Evolutionary conservation across 108 stramenopile genomes (phyloP).

Genomic region (Aurantiochytrium sp.): DNA sequence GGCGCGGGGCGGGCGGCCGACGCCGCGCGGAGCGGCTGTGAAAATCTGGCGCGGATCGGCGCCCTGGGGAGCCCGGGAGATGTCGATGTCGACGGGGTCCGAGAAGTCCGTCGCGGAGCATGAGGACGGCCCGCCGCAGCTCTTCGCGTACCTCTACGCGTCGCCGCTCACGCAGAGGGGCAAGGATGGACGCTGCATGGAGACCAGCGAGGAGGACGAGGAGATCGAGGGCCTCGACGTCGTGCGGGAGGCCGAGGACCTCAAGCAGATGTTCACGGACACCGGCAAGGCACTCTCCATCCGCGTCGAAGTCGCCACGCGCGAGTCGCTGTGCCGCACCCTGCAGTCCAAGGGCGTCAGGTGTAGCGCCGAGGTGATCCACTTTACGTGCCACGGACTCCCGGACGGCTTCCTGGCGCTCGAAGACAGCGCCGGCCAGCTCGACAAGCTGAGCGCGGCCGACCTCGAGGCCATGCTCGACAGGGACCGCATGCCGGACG

Average conservation of each 20-base stretch:
- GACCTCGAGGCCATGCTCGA: slow-evolving; percentile 12
- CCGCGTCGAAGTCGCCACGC: background rate
- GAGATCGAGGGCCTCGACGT: background rate
- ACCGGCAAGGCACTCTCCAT: background rate
- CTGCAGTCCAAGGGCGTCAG: background rate
- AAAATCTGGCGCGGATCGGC: too few species aligned
- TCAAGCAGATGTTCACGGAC: background rate
- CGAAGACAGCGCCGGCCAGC: background rate
- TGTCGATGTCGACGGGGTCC: too few species aligned
- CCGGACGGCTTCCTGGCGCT: background rate
- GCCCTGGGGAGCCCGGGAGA: too few species aligned
- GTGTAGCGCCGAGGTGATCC: background rate
- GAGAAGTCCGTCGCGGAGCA: too few species aligned
- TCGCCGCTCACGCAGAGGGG: slow-evolving; percentile 6
- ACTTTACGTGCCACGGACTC: slow-evolving; percentile 11
- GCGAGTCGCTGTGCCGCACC: background rate
- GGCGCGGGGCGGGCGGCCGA: too few species aligned
- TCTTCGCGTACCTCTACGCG: slow-evolving; percentile 7
- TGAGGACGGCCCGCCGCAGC: background rate
- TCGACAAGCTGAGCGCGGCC: background rate
- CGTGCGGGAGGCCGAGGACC: background rate
- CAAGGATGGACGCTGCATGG: background rate
- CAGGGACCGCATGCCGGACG: background rate
- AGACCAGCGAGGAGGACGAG: background rate
- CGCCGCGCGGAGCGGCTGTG: too few species aligned